These are phyloP conservation scores for Sporothrix luriei DNA, from an alignment of 2,329 filamentous ascomycete species.

Conservation along the genomic window DNA sequence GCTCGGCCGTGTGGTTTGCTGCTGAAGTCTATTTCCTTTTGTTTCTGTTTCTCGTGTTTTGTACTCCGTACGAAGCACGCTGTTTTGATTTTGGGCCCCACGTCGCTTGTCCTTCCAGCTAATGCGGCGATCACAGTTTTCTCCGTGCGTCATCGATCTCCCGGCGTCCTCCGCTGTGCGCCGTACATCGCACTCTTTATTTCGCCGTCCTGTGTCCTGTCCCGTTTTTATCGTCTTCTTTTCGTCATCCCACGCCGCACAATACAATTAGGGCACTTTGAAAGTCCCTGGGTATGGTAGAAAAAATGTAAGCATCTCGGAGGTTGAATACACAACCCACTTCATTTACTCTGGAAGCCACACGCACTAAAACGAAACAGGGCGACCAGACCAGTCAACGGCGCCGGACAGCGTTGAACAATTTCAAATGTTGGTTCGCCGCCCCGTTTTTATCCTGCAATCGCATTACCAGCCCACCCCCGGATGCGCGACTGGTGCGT, in stretches of 20 bases:
- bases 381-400: conserved; percentile 9
- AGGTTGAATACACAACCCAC: conserved; percentile 4
- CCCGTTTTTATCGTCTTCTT: not conserved
- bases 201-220: conserved; percentile 4
- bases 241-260: not conserved
- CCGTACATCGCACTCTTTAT: not conserved
- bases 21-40: not conserved
- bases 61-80: no score
- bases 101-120: not conserved
- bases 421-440: conserved; percentile 6
- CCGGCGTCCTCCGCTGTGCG: no score
- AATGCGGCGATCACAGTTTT: not conserved
- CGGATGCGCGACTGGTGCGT: conserved; percentile 23
- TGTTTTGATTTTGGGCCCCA: not conserved
- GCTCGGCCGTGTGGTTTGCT: not conserved
- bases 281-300: not conserved
- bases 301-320: conserved; percentile 16
- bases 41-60: not conserved
- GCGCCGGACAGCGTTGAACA: conserved; percentile 12
- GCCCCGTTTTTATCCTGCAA: conserved; percentile 23
- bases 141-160: not conserved
- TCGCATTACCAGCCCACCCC: not conserved
- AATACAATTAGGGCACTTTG: not conserved
- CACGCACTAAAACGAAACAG: conserved; percentile 23
- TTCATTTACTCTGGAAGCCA: not conserved